Conservation (phyloP, 2,329 filamentous ascomycete genomes). For the Colletotrichum lini region DNA sequence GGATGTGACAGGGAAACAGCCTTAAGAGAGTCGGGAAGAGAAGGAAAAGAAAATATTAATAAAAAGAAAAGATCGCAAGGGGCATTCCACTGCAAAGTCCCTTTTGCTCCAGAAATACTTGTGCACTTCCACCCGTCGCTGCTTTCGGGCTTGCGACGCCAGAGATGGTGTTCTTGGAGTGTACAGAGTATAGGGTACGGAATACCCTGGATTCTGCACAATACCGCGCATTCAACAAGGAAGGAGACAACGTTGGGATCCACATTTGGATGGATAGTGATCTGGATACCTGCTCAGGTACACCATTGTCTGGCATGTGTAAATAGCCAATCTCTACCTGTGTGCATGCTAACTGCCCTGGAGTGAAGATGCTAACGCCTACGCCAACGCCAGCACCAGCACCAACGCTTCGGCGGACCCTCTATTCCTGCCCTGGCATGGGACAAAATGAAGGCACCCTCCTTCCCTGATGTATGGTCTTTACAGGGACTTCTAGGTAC, state of each 20-base stretch:
- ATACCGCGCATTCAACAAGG: neutral
- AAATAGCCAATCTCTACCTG: neutral
- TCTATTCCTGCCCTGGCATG: conserved; percentile 29
- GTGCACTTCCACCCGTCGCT: neutral
- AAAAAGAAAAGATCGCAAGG: neutral
- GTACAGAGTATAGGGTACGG: no score
- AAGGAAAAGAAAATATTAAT: neutral
- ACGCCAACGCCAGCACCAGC: conserved; percentile 6
- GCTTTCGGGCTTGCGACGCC: neutral
- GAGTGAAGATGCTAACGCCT: neutral
- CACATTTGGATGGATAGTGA: neutral
- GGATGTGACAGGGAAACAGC: conserved; percentile 28
- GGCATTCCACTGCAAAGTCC: conserved; percentile 5
- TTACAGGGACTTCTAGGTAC: no score
- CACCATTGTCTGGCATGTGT: neutral
- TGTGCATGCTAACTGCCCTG: neutral
- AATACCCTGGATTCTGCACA: neutral
- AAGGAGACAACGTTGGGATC: conserved; percentile 2
- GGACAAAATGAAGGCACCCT: neutral
- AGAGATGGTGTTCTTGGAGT: neutral
- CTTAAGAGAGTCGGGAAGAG: neutral
- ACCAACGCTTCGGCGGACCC: conserved; percentile 13
- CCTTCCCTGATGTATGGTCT: no score
- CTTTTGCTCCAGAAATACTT: conserved; percentile 17
- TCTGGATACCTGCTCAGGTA: neutral